Evolutionary conservation across 345 rosid species (phyloP).

Genomic region (Hirschfeldia incana): DNA sequence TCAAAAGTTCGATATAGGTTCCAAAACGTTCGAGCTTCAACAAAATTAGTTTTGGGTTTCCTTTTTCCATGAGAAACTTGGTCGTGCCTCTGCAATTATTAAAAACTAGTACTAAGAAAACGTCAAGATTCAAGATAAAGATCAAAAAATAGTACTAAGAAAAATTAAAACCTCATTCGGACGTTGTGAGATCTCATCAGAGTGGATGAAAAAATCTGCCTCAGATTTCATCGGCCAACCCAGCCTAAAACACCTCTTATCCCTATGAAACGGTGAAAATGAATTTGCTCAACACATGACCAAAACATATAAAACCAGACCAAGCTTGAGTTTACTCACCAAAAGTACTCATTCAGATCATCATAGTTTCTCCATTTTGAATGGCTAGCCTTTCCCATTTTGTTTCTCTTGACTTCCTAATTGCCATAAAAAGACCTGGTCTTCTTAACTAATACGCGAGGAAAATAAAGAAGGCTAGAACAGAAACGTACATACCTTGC

Average conservation of each 20-base stretch:
- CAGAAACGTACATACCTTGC: constrained; percentile 52
- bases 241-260: constrained; percentile 63
- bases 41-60: constrained; percentile 95
- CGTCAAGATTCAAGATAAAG: not conserved
- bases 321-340: constrained; percentile 51
- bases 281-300: constrained; percentile 16
- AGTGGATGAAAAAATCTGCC: constrained; percentile 72
- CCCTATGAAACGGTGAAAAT: constrained; percentile 46
- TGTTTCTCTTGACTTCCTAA: constrained; percentile 87
- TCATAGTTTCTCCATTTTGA: constrained; percentile 98
- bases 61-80: constrained; percentile 51
- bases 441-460: constrained; percentile 3
- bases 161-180: constrained; percentile 46
- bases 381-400: constrained; percentile 87
- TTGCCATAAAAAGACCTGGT: constrained; percentile 26
- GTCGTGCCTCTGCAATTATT: constrained; percentile 54
- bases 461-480: not conserved
- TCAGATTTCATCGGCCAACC: constrained; percentile 68
- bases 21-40: constrained; percentile 96
- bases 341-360: constrained; percentile 95
- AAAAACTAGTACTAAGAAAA: constrained; percentile 1
- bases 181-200: constrained; percentile 41
- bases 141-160: not conserved
- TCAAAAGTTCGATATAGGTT: constrained; percentile 94
- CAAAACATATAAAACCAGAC: constrained; percentile 18